phyloP scores from a whole-genome alignment of 208 protist species.

The Trypanosoma boissoni region DNA sequence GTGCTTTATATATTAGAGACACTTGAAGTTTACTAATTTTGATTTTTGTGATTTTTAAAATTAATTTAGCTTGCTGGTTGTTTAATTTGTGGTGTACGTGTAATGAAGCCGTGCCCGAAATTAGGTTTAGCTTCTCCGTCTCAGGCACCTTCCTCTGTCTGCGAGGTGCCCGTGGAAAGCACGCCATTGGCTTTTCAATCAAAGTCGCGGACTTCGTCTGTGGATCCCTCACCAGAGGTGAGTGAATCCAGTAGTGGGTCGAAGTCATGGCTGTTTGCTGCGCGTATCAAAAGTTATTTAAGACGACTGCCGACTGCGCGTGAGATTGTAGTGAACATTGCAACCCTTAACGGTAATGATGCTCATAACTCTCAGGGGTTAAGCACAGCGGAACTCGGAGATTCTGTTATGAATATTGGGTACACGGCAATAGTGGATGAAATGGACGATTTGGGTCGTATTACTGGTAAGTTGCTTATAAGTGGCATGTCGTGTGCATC shows the following conservation, averaged over 20 bases:
- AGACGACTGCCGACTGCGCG: conserved; percentile 37
- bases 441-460: conserved; percentile 28
- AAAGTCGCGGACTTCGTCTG: conserved; percentile 95
- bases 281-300: conserved; percentile 73
- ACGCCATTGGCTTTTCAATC: conserved; percentile 50
- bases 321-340: conserved; percentile 70
- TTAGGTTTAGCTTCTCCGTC: neutral
- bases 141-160: neutral
- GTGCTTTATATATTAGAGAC: too few species aligned
- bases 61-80: too few species aligned
- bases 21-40: too few species aligned
- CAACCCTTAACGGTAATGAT: conserved; percentile 50
- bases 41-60: too few species aligned
- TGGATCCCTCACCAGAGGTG: too few species aligned
- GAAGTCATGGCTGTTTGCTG: too few species aligned
- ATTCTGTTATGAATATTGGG: conserved; percentile 28
- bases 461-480: conserved; percentile 1
- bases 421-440: conserved; percentile 23
- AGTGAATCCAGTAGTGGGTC: too few species aligned
- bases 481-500: conserved; percentile 54
- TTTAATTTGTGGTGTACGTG: neutral
- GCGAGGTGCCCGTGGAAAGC: neutral
- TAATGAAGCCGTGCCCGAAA: neutral
- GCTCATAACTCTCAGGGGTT: conserved; percentile 31
- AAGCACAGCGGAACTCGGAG: conserved; percentile 23